Evolutionary conservation across 441 rosid species (phyloP).

Genomic region (Sinapis alba): DNA sequence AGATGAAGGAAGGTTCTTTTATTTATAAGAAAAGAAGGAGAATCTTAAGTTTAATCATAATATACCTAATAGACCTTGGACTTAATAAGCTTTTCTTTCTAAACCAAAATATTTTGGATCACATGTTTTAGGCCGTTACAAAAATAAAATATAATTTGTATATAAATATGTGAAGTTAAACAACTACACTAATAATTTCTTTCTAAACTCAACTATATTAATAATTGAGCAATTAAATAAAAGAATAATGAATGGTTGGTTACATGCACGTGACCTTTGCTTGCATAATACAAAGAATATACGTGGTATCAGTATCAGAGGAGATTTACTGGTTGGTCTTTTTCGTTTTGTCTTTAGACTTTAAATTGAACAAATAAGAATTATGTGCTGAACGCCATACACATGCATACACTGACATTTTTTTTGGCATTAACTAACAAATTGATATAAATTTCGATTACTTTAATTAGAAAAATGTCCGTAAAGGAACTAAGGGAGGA

Average conservation of each 20-base stretch:
- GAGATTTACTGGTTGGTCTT: background rate
- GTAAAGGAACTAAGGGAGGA: background rate
- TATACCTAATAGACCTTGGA: too few relatives aligned
- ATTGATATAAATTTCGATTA: background rate
- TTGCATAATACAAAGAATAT: background rate
- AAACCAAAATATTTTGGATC: too few relatives aligned
- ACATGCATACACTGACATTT: background rate
- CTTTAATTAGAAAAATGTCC: background rate
- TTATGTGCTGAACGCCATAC: background rate
- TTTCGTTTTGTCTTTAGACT: background rate
- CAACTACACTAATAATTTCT: too few relatives aligned
- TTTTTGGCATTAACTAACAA: background rate
- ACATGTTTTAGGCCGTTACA: too few relatives aligned
- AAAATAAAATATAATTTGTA: background rate
- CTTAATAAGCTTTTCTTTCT: too few relatives aligned
- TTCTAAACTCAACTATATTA: too few relatives aligned
- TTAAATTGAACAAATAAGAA: background rate
- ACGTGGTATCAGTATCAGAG: conserved; percentile 2
- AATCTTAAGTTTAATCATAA: too few relatives aligned
- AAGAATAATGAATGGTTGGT: background rate
- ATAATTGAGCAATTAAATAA: background rate
- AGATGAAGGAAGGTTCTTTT: too few relatives aligned
- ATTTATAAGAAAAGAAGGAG: too few relatives aligned
- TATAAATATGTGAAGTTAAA: background rate
- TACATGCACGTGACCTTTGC: conserved; percentile 16